Conservation (phyloP, 176 grass and related monocot species). For the Musa acuminata region DNA sequence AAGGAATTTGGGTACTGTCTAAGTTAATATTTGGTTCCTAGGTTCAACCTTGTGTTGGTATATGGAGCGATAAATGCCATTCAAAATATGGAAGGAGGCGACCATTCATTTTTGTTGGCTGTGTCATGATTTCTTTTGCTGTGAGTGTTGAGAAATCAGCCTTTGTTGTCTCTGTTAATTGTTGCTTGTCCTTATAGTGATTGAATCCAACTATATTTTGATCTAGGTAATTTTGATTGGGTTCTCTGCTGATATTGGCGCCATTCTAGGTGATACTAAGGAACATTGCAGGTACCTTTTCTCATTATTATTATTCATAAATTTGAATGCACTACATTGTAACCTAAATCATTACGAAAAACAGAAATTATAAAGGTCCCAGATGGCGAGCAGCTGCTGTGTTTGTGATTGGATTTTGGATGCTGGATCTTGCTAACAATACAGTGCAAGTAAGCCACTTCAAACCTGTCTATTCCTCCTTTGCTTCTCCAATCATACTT, state of each 20-base stretch:
- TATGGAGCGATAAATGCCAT: slow-evolving; percentile 93
- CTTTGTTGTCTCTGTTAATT: background rate
- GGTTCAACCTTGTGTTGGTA: slow-evolving; percentile 98
- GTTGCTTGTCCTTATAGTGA: slow-evolving; percentile 30
- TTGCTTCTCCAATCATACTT: background rate
- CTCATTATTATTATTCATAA: background rate
- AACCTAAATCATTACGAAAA: slow-evolving; percentile 16
- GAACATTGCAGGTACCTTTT: slow-evolving; percentile 70
- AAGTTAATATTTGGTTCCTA: slow-evolving; percentile 4
- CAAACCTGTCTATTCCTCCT: slow-evolving; percentile 7
- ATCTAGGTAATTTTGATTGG: slow-evolving; percentile 93
- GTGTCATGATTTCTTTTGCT: slow-evolving; percentile 72
- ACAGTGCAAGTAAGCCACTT: slow-evolving; percentile 80
- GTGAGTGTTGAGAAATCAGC: slow-evolving; percentile 49
- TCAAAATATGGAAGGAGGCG: slow-evolving; percentile 95
- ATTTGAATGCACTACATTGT: background rate
- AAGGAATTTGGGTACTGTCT: background rate
- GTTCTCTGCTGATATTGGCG: slow-evolving; percentile 98
- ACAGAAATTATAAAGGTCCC: slow-evolving; percentile 77
- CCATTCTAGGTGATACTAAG: slow-evolving; percentile 79
- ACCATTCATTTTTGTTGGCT: slow-evolving; percentile 86
- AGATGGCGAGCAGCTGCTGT: slow-evolving; percentile 68
- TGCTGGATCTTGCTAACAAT: slow-evolving; percentile 98
- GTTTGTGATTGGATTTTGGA: slow-evolving; percentile 95
- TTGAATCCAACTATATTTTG: slow-evolving; percentile 2